A percentile compares a stretch with the other conserved stretches of the same genome.
phyloP scores from a whole-genome alignment of 176 grass and related monocot genomes.

The Panicum miliaceum region DNA sequence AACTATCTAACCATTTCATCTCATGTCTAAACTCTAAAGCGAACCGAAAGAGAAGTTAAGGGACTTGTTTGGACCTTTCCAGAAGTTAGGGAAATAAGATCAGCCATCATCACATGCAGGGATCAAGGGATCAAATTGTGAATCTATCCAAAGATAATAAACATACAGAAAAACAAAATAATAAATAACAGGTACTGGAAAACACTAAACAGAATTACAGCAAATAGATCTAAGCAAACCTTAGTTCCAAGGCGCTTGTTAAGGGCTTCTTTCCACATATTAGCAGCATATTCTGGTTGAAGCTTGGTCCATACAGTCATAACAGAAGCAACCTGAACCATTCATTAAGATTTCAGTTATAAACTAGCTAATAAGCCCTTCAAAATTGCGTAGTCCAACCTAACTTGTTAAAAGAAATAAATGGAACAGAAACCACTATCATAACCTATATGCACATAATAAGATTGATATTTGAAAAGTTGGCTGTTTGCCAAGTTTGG shows the following conservation, averaged over 20 bases:
- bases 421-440: not conserved
- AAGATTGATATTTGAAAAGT: slow-evolving; percentile 1
- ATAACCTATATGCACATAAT: not conserved
- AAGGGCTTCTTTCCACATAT: slow-evolving; percentile 96
- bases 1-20: not conserved
- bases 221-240: slow-evolving; percentile 52
- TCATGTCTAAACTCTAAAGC: not conserved
- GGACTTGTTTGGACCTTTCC: not conserved
- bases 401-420: not conserved
- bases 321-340: slow-evolving; percentile 85
- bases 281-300: slow-evolving; percentile 87
- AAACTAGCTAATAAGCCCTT: slow-evolving; percentile 12
- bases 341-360: slow-evolving; percentile 44
- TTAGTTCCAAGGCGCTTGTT: slow-evolving; percentile 94
- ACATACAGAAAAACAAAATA: not conserved
- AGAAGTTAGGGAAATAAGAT: slow-evolving; percentile 20
- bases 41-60: not conserved
- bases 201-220: slow-evolving; percentile 1
- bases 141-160: not conserved
- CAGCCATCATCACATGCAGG: slow-evolving; percentile 5
- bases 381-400: not conserved
- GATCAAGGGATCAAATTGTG: slow-evolving; percentile 27
- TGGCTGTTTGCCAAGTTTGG: not conserved
- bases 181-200: slow-evolving; percentile 2
- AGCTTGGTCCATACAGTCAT: slow-evolving; percentile 96